Conservation (phyloP, 176 grass and related monocot genomes). For the Zoysia japonica region DNA sequence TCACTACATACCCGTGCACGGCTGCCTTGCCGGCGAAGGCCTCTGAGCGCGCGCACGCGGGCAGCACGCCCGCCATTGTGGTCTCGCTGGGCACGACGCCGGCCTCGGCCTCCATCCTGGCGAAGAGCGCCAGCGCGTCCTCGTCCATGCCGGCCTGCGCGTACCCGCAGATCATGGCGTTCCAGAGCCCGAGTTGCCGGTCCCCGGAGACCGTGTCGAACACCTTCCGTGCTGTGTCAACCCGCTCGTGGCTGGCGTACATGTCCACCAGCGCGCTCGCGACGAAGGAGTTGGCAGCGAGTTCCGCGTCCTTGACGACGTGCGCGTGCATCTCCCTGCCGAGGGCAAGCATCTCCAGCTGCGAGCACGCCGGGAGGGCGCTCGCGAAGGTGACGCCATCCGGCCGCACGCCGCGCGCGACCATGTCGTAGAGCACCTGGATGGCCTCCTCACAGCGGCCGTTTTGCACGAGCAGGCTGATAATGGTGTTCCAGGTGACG, state of each 20-base stretch:
- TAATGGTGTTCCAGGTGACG: conserved; percentile 90
- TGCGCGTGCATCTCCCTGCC: conserved; percentile 75
- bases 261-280: conserved; percentile 85
- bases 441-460: conserved; percentile 52
- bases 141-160: conserved; percentile 75
- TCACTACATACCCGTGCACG: conserved; percentile 84
- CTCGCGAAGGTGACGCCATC: conserved; percentile 81
- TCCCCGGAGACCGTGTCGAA: conserved; percentile 50
- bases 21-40: conserved; percentile 65
- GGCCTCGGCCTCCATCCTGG: conserved; percentile 57
- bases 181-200: conserved; percentile 75
- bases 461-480: conserved; percentile 70
- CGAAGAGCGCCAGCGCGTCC: conserved; percentile 67
- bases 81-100: conserved; percentile 73
- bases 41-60: conserved; percentile 67
- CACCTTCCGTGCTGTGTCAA: conserved; percentile 47
- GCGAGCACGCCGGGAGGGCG: conserved; percentile 69
- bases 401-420: conserved; percentile 54
- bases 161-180: conserved; percentile 92
- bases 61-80: conserved; percentile 78
- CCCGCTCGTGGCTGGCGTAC: conserved; percentile 71
- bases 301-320: conserved; percentile 52
- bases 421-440: conserved; percentile 57
- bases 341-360: conserved; percentile 49
- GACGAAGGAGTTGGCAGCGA: conserved; percentile 76